These are phyloP conservation scores for Tanacetum coccineum DNA, from an alignment of 129 eudicot genomes.

Conservation along the genomic window DNA sequence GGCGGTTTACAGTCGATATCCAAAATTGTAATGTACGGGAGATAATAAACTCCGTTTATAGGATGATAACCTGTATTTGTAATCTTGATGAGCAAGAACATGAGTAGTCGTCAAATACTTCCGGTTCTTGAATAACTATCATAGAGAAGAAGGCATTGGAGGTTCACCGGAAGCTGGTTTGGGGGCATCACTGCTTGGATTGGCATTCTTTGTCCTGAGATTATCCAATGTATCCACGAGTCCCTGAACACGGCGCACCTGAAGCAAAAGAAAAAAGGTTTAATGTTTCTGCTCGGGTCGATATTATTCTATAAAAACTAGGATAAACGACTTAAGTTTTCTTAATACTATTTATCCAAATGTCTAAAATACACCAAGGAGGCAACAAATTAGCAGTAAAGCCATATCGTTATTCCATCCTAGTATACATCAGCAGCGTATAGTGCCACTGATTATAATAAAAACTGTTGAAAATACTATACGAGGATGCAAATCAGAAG, in stretches of 20 bases:
- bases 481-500: background rate
- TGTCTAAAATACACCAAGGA: slow-evolving; percentile 1
- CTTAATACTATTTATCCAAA: background rate
- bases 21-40: background rate
- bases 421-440: background rate
- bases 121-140: slow-evolving; percentile 62
- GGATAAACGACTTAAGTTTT: no score
- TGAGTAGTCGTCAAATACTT: slow-evolving; percentile 45
- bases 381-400: background rate
- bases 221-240: slow-evolving; percentile 61
- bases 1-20: background rate
- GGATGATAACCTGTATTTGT: background rate
- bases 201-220: slow-evolving; percentile 54
- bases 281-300: no score
- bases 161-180: slow-evolving; percentile 39
- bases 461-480: background rate
- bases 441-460: background rate
- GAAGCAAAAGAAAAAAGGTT: slow-evolving; percentile 9
- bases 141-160: slow-evolving; percentile 31
- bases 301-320: no score
- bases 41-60: background rate
- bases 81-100: slow-evolving; percentile 1
- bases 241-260: slow-evolving; percentile 88
- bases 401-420: background rate
- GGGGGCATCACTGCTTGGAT: slow-evolving; percentile 27